Conservation (phyloP, 768 basidiomycete species). For the Rubroboletus satanas region DNA sequence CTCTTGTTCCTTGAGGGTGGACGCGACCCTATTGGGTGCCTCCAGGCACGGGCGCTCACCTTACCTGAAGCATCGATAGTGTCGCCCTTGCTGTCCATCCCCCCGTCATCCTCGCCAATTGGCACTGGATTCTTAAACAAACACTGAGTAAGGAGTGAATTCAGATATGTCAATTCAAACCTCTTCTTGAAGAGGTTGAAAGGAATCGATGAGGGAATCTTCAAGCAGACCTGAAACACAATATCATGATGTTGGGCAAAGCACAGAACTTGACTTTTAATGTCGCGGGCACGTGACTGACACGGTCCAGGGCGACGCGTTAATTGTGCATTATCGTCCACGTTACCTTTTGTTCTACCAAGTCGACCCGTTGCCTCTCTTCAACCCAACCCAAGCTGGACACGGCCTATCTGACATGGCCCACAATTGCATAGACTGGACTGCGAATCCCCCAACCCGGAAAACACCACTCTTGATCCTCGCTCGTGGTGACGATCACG, state of each 20-base stretch:
- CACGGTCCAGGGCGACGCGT: not conserved
- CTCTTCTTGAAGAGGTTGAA: not conserved
- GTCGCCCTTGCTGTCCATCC: not conserved
- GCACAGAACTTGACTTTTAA: not conserved
- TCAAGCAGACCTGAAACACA: not conserved
- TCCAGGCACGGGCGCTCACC: not conserved
- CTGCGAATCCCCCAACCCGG: slow-evolving; percentile 12
- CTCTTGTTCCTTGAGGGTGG: not conserved
- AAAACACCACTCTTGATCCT: slow-evolving; percentile 22
- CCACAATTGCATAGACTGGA: slow-evolving; percentile 30
- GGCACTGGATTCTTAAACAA: not conserved
- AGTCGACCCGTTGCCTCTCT: too few species aligned
- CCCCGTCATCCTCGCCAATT: not conserved
- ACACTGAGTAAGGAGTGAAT: not conserved
- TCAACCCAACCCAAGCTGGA: not conserved
- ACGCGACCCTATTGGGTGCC: not conserved
- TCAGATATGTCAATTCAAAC: not conserved
- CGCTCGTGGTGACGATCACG: slow-evolving; percentile 5
- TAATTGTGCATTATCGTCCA: not conserved
- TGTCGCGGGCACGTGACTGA: slow-evolving; percentile 10
- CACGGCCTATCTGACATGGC: slow-evolving; percentile 8
- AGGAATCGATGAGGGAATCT: not conserved
- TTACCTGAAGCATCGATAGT: not conserved
- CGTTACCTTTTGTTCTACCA: not conserved
- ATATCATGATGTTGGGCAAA: not conserved